These are phyloP conservation scores for Suillus fuscotomentosus DNA, from an alignment of 768 basidiomycete species.

Conservation along the genomic window DNA sequence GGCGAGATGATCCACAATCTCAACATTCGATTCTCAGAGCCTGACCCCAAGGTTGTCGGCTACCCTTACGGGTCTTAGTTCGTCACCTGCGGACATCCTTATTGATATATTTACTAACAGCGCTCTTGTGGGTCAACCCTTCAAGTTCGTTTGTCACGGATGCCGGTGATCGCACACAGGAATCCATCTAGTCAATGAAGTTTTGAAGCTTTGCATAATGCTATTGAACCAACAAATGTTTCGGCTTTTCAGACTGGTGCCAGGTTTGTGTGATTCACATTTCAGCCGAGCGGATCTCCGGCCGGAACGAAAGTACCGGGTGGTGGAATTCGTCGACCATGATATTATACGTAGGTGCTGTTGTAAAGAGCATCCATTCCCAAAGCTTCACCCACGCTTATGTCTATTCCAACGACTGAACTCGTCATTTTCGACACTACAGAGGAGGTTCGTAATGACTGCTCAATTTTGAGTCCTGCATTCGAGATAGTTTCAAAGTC, in stretches of 20 bases:
- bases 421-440: slow-evolving; percentile 19
- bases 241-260: slow-evolving; percentile 76
- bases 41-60: slow-evolving; percentile 17
- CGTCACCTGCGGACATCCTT: not conserved
- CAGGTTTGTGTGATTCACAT: slow-evolving; percentile 38
- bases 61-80: slow-evolving; percentile 23
- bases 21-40: slow-evolving; percentile 5
- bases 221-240: slow-evolving; percentile 66
- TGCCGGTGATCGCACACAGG: slow-evolving; percentile 41
- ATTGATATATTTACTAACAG: slow-evolving; percentile 44
- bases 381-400: not conserved
- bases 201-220: slow-evolving; percentile 48
- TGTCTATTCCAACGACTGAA: slow-evolving; percentile 24
- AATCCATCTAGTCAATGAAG: slow-evolving; percentile 45
- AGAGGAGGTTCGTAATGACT: slow-evolving; percentile 10
- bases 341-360: not conserved
- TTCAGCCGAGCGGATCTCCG: not conserved
- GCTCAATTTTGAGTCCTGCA: slow-evolving; percentile 2
- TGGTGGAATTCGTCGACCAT: not conserved
- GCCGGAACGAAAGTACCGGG: not conserved
- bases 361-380: not conserved
- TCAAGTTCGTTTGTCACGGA: slow-evolving; percentile 20
- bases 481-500: slow-evolving; percentile 11
- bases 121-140: not conserved
- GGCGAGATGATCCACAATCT: slow-evolving; percentile 44